These are phyloP conservation scores for Dissophora globulifera DNA, from an alignment of 192 early-diverging fungal genomes.

Conservation along the genomic window DNA sequence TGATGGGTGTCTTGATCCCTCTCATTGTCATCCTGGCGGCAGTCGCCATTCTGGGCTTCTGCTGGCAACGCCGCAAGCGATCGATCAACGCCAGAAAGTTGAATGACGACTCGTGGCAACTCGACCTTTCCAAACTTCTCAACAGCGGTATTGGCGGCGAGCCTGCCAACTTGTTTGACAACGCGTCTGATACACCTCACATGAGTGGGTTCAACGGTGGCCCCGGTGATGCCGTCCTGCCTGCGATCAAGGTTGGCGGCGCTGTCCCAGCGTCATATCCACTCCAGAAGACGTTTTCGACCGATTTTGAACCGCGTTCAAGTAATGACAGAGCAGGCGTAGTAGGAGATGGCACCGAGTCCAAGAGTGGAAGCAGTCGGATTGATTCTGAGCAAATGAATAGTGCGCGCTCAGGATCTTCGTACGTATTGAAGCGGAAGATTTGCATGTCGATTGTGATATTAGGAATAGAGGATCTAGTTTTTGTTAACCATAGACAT, in stretches of 20 bases:
- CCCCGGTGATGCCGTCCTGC: constrained; percentile 1
- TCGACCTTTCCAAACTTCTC: constrained; percentile 39
- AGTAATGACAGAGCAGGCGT: too few relatives aligned
- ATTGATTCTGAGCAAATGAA: constrained; percentile 5
- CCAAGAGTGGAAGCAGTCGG: constrained; percentile 1
- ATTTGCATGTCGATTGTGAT: too few relatives aligned
- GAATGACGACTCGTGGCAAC: constrained; percentile 52
- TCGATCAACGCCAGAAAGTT: constrained; percentile 22
- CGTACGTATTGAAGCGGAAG: constrained; percentile 21
- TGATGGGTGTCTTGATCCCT: constrained; percentile 30
- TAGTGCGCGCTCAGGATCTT: constrained; percentile 17
- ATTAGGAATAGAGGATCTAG: too few relatives aligned
- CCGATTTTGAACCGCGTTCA: neutral
- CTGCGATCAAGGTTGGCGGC: constrained; percentile 11
- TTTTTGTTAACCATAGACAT: too few relatives aligned
- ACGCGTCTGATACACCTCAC: constrained; percentile 3
- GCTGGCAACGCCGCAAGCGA: constrained; percentile 23
- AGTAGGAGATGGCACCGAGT: neutral
- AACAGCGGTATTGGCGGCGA: constrained; percentile 34
- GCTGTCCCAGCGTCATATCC: neutral
- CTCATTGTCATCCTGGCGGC: neutral
- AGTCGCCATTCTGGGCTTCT: neutral
- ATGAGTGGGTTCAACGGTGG: constrained; percentile 6
- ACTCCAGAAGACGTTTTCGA: neutral
- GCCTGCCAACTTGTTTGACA: constrained; percentile 10